A percentile compares a stretch with the other conserved stretches of the same genome.
These are phyloP conservation scores for Dillenia suffruticosa DNA, from an alignment of 164 flowering plant genomes.

Conservation along the genomic window DNA sequence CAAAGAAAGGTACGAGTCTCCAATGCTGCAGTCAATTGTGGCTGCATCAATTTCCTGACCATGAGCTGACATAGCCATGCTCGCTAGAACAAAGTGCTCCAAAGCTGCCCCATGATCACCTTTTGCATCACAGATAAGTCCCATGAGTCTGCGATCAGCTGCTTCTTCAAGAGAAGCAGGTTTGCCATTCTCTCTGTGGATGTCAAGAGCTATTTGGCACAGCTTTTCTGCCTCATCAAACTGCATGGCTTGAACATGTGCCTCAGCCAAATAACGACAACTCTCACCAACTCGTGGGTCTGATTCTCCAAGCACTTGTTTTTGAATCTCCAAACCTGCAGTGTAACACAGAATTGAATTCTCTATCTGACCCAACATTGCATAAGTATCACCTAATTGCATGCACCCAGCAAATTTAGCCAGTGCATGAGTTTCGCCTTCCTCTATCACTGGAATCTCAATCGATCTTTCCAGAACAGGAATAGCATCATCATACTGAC, in stretches of 20 bases:
- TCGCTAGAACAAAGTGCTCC: constrained; percentile 44
- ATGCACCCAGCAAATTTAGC: constrained; percentile 58
- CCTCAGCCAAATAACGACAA: constrained; percentile 52
- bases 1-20: constrained; percentile 44
- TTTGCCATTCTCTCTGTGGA: constrained; percentile 30
- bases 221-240: constrained; percentile 58
- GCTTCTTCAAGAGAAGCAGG: constrained; percentile 46
- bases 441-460: constrained; percentile 36
- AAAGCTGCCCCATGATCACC: constrained; percentile 50
- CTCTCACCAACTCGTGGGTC: constrained; percentile 48
- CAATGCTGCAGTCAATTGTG: constrained; percentile 44
- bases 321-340: constrained; percentile 51
- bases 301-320: constrained; percentile 38
- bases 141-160: constrained; percentile 53
- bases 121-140: constrained; percentile 46
- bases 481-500: constrained; percentile 37
- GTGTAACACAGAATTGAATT: constrained; percentile 37
- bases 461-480: constrained; percentile 46
- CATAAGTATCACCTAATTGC: constrained; percentile 54
- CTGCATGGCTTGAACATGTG: constrained; percentile 50
- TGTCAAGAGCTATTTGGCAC: constrained; percentile 46
- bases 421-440: constrained; percentile 43
- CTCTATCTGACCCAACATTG: constrained; percentile 44
- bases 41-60: constrained; percentile 42
- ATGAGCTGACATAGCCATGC: constrained; percentile 39